Evolutionary conservation across 202 grass and related monocot genomes (phyloP), one percentile per base, ranked within the genome.

Genomic region (Tripidium arundinaceum): DNA sequence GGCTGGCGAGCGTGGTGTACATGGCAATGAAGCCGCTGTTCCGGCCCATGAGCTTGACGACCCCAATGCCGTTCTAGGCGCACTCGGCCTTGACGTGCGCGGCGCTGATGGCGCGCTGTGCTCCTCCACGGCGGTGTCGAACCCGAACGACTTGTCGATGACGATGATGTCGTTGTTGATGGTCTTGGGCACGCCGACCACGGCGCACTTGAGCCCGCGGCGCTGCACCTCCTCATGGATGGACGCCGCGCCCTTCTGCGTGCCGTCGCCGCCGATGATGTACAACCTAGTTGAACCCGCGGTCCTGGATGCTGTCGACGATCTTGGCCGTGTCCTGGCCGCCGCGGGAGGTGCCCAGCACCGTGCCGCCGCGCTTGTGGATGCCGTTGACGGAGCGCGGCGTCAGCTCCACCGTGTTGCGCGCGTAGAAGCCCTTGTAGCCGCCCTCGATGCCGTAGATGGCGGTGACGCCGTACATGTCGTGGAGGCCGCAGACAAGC

Each of bases 1-100:
- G 90, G 86, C 89, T 94, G 27, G 94, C 94, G 27, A 97, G 94
- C 34, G 91, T 97, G 70, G 94, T 87, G 72, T 94, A 81, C 94
- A 97, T 97, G n/a, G 94, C 86, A 79, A 97, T 97, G 83, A 97
- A 97, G 14, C 94, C 91, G 31, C 89, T 92, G 74, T 97, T 90
- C 21, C 94, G 91, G 33, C 91, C 94, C 94, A 97, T 97, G 60
- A 97, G 82, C 84, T 97, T 97, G 46, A 97, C 94, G 66, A 94
- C 70, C 21, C 94, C 94, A 18, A 97, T 72, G 62, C 91, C 91
- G 46, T 97, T 92, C 84, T 97, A 91, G n/a, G 89, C 80, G 79
- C 94, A 94, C 81, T 89, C 83, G 60, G 94, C 81, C 84, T 97
- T 91, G 54, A 97, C 91, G 81, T 97, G 94, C 46, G 94, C 94